A percentile compares a stretch with the other conserved stretches of the same genome.
phyloP scores from a whole-genome alignment of 805 yeast genomes.

The Naumovozyma castellii region DNA sequence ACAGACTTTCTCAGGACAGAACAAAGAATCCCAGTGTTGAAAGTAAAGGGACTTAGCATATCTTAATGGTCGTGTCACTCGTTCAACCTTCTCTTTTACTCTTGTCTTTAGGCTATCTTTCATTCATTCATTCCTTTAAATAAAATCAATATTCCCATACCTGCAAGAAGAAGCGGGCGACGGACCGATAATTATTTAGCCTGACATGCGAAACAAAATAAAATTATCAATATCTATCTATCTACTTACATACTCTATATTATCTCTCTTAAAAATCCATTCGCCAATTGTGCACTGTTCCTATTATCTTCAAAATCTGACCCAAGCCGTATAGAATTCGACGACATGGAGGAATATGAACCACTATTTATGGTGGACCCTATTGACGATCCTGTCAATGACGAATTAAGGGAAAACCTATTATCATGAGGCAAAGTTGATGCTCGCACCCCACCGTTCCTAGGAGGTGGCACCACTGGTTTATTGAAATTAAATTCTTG shows the following conservation, averaged over 20 bases:
- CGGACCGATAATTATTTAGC: too few relatives aligned
- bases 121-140: too few relatives aligned
- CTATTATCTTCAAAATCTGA: constrained; percentile 1
- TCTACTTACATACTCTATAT: constrained; percentile 6
- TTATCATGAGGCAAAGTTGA: constrained; percentile 4
- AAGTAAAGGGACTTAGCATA: too few relatives aligned
- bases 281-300: constrained; percentile 3
- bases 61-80: too few relatives aligned
- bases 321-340: constrained; percentile 10
- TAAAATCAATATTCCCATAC: too few relatives aligned
- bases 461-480: constrained; percentile 12
- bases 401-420: constrained; percentile 13
- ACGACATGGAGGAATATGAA: constrained; percentile 10
- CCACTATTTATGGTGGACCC: constrained; percentile 13
- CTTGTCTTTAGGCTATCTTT: too few relatives aligned
- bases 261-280: constrained; percentile 19
- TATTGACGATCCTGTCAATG: constrained; percentile 11
- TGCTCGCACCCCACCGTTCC: background rate
- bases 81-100: too few relatives aligned
- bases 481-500: constrained; percentile 20
- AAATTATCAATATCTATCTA: too few relatives aligned
- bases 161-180: too few relatives aligned
- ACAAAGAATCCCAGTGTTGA: too few relatives aligned
- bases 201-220: too few relatives aligned
- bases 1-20: background rate